phyloP scores from a whole-genome alignment of 2,329 filamentous ascomycete species.

The Colletotrichum acutatum region DNA sequence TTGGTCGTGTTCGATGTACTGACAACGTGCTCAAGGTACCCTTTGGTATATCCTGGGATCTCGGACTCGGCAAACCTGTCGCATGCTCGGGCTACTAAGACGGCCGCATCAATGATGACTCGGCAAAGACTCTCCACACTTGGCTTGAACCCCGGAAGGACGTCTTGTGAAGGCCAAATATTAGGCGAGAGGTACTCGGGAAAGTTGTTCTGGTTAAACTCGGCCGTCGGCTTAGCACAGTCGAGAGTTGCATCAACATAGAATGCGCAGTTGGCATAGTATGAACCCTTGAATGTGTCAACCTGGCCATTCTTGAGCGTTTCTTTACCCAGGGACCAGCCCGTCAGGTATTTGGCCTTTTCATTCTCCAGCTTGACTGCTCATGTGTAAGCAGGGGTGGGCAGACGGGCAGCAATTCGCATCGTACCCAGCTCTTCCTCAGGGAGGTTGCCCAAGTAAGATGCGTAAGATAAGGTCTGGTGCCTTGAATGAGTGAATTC shows the following conservation, averaged over 20 bases:
- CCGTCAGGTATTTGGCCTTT: conserved; percentile 72
- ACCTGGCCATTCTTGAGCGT: conserved; percentile 81
- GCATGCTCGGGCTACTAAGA: conserved; percentile 89
- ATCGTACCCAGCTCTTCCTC: conserved; percentile 74
- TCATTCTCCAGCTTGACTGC: conserved; percentile 68
- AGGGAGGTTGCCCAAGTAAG: conserved; percentile 86
- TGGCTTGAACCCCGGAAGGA: conserved; percentile 79
- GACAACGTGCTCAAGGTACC: conserved; percentile 89
- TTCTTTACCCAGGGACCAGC: conserved; percentile 87
- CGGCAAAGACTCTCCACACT: conserved; percentile 81
- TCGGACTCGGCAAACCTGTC: conserved; percentile 85
- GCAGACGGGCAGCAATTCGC: not conserved
- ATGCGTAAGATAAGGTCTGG: conserved; percentile 84
- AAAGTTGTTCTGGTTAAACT: conserved; percentile 72
- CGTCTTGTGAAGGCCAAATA: conserved; percentile 79
- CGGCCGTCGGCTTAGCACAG: conserved; percentile 68
- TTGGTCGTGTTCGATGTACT: conserved; percentile 88
- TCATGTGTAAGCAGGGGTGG: conserved; percentile 31
- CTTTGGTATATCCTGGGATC: conserved; percentile 78
- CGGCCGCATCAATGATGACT: conserved; percentile 89
- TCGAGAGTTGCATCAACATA: conserved; percentile 73
- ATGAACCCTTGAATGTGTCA: conserved; percentile 85
- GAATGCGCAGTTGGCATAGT: conserved; percentile 86
- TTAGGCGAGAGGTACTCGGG: conserved; percentile 92
- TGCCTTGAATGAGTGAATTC: conserved; percentile 78